Conservation (phyloP, 495 filamentous ascomycete species). For the Daldinia decipiens region DNA sequence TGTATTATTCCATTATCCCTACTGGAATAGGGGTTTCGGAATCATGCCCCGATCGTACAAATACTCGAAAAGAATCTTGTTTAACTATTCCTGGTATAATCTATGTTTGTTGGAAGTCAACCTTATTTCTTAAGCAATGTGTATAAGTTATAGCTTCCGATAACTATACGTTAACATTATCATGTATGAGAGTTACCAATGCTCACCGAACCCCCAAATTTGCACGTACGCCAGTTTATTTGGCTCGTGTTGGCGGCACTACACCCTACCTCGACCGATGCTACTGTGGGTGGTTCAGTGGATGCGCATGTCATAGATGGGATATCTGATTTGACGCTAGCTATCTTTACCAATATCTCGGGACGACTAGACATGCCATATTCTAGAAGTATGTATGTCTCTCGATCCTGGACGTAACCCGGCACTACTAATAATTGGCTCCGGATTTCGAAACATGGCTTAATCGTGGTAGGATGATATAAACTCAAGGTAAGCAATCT, state of each 20-base stretch:
- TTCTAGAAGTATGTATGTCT: constrained; percentile 23
- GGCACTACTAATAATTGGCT: constrained; percentile 14
- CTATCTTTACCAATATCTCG: constrained; percentile 25
- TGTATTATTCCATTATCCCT: neutral
- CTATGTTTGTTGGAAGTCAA: no score
- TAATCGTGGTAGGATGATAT: neutral
- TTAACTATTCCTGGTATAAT: neutral
- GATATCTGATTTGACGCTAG: constrained; percentile 18
- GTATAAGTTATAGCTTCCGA: neutral
- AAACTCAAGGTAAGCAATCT: neutral
- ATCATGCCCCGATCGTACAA: neutral
- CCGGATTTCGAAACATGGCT: constrained; percentile 11
- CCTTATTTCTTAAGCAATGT: no score
- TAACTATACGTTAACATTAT: neutral
- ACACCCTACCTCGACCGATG: constrained; percentile 15
- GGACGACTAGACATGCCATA: constrained; percentile 14
- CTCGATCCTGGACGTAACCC: constrained; percentile 17
- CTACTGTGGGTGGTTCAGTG: constrained; percentile 6
- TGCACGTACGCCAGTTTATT: constrained; percentile 13
- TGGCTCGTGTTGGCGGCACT: constrained; percentile 15
- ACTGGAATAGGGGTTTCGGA: neutral
- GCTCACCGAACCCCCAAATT: constrained; percentile 13
- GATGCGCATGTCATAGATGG: constrained; percentile 10
- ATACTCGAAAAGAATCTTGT: neutral
- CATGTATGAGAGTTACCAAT: neutral